These are phyloP conservation scores for thale cress (Arabidopsis thaliana) DNA, from an alignment of 345 rosid species.

Conservation along the genomic window DNA sequence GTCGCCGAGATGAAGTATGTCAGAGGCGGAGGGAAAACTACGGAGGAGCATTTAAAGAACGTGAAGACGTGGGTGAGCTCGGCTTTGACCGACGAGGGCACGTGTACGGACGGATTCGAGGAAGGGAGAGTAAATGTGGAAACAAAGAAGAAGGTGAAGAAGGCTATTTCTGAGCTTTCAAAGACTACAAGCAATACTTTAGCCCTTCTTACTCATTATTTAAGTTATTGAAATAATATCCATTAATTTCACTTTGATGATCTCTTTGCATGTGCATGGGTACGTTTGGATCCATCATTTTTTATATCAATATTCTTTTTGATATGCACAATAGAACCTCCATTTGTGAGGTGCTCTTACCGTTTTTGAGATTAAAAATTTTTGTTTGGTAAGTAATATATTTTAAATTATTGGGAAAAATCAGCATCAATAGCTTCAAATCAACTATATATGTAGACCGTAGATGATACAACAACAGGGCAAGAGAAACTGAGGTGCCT, in stretches of 20 bases:
- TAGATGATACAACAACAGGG: constrained; percentile 16
- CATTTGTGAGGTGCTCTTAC: no score
- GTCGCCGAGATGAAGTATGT: constrained; percentile 45
- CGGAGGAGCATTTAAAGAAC: constrained; percentile 47
- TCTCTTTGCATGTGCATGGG: constrained; percentile 28
- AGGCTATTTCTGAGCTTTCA: constrained; percentile 49
- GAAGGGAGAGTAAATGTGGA: constrained; percentile 47
- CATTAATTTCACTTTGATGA: neutral
- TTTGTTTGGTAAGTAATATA: no score
- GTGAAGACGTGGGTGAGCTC: constrained; percentile 75
- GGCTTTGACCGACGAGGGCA: constrained; percentile 66
- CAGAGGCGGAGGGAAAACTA: constrained; percentile 23
- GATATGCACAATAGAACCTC: no score
- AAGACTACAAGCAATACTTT: constrained; percentile 67
- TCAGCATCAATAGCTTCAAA: constrained; percentile 6
- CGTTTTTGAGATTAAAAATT: no score
- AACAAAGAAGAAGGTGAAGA: constrained; percentile 54
- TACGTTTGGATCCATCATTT: neutral
- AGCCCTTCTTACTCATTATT: constrained; percentile 58
- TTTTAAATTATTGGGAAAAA: neutral
- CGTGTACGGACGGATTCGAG: constrained; percentile 72
- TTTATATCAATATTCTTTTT: no score
- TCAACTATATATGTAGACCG: neutral
- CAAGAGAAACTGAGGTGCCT: constrained; percentile 9
- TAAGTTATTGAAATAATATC: constrained; percentile 28